Base-by-base conservation (phyloP, 148 eudicot genomes). In the Polygonum aviculare region DNA sequence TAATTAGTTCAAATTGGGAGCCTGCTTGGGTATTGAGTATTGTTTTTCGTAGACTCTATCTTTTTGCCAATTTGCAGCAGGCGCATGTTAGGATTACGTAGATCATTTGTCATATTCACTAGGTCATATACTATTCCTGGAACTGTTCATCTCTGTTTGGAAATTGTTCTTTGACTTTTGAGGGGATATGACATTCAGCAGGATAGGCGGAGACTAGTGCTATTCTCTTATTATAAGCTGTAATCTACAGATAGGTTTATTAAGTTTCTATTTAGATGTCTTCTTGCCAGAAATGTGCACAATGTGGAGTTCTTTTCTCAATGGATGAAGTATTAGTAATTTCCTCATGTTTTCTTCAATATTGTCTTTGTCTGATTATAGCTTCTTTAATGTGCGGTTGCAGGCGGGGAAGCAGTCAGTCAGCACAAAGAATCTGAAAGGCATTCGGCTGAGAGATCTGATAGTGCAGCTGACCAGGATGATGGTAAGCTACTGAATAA, bases 391-490 rank as follows among this genome's bases (percentile, higher is more conserved):
- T 67, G 39, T 74, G 45, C 40, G 48, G 45, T 69, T 72, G 70
- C 86, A 86, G 97, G 91, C 73, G 83, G 79, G 77, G 93, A 88
- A 81, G 86, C 89, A 70, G 78, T 60, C 67, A 83, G 79, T 70
- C 88, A 86, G 79, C 84, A 79, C 77, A 85, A 81, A 79, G 75
- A 15, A 65, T 52, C 63, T 80, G 85, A 84, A 69, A 73, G 75
- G 72, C 73, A 38, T 35, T 22, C 48, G 40, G 39, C 36, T 49
- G 78, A 84, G 33, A 81, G 76, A 73, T 70, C 77, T 50, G 86
- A 79, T 63, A 75, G 78, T 36, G 67, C 86, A 51, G 69, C 86
- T 41, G 78, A 76, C 78, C 45, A 77, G 75, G 87, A 82, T 67
- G 86, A 81, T 74, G 85, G 83, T 84, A 83, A 59, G 82, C 81